A percentile compares a stretch with the other conserved stretches of the same genome.
These are phyloP conservation scores for Nannizziopsis barbatae DNA, from an alignment of 2,329 filamentous ascomycete genomes.

Conservation along the genomic window DNA sequence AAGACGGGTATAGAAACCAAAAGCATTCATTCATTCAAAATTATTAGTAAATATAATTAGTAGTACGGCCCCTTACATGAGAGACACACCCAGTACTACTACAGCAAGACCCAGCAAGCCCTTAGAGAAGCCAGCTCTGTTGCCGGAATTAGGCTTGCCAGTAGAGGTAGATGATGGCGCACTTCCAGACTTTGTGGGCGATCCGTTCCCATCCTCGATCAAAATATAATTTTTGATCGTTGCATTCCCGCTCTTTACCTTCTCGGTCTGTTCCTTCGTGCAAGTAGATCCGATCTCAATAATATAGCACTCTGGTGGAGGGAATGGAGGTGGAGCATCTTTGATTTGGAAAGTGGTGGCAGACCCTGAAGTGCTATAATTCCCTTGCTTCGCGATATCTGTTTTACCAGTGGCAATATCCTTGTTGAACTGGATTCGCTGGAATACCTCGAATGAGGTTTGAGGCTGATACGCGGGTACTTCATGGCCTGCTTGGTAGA, in stretches of 20 bases:
- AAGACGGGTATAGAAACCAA: no score
- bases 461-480: conserved; percentile 46
- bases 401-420: conserved; percentile 47
- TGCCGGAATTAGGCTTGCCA: background rate
- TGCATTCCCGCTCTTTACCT: conserved; percentile 37
- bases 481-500: conserved; percentile 26
- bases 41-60: no score
- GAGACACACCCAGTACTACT: conserved; percentile 1
- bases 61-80: no score
- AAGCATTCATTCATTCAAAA: no score
- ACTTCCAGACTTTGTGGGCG: background rate
- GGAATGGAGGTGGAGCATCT: conserved; percentile 33
- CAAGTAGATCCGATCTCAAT: conserved; percentile 31
- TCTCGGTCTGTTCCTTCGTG: conserved; percentile 34
- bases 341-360: conserved; percentile 34
- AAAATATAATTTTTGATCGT: conserved; percentile 39
- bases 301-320: conserved; percentile 36
- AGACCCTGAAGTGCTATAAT: conserved; percentile 33
- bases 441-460: conserved; percentile 45
- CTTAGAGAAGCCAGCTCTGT: background rate
- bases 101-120: background rate
- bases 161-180: conserved; percentile 1
- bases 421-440: conserved; percentile 40
- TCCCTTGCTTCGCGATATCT: conserved; percentile 27
- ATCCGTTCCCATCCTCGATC: conserved; percentile 19